Percentiles rank a stretch among this genome's conserved stretches.
These are phyloP conservation scores for Craterostigma plantagineum DNA, from an alignment of 257 asterid genomes.

Conservation along the genomic window DNA sequence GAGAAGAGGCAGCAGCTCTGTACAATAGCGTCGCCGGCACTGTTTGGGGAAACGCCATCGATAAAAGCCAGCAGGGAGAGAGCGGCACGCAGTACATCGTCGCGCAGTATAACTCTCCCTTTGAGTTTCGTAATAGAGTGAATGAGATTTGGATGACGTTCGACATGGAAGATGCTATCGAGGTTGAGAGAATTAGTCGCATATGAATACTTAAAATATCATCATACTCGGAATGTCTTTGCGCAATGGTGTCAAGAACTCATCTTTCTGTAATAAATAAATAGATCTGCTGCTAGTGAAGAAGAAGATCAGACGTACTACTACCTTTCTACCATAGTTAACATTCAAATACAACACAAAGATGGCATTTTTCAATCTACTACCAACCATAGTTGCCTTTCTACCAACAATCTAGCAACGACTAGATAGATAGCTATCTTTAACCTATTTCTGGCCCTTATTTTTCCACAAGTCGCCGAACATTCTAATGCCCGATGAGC, in stretches of 20 bases:
- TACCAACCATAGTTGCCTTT: too few relatives aligned
- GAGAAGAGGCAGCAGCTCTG: conserved; percentile 47
- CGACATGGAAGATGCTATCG: conserved; percentile 12
- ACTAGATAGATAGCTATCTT: too few relatives aligned
- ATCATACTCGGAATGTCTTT: too few relatives aligned
- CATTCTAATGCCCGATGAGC: conserved; percentile 52
- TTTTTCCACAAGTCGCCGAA: conserved; percentile 88
- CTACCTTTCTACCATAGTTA: too few relatives aligned
- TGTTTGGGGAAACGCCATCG: conserved; percentile 37
- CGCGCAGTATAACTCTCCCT: conserved; percentile 75
- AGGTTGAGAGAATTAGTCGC: conserved; percentile 1
- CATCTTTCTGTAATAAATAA: too few relatives aligned
- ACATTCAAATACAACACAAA: too few relatives aligned
- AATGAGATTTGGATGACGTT: conserved; percentile 75
- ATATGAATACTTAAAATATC: too few relatives aligned
- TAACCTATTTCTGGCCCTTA: conserved; percentile 59
- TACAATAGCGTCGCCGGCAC: conserved; percentile 40
- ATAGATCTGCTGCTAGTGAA: too few relatives aligned
- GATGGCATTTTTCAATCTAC: too few relatives aligned
- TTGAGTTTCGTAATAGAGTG: conserved; percentile 50
- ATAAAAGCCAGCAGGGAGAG: conserved; percentile 25
- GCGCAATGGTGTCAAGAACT: too few relatives aligned
- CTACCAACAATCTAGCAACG: too few relatives aligned
- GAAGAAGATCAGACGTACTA: too few relatives aligned
- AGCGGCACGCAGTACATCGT: conserved; percentile 28